phyloP scores from a whole-genome alignment of 2,329 filamentous ascomycete genomes.

The Colletotrichum cuscutae region DNA sequence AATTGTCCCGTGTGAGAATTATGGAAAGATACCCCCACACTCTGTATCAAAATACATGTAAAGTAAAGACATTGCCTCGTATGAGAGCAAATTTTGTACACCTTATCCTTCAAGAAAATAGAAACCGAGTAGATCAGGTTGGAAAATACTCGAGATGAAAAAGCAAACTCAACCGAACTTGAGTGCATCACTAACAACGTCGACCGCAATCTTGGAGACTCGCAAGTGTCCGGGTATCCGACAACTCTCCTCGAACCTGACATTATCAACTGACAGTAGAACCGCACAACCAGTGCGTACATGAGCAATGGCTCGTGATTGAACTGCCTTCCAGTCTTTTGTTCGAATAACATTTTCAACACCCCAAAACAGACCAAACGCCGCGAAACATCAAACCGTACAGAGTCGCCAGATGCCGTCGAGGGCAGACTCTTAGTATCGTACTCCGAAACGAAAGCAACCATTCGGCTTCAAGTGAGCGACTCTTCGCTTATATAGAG shows the following conservation, averaged over 20 bases:
- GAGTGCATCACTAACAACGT: neutral
- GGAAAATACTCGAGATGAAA: neutral
- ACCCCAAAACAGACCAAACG: conserved; percentile 11
- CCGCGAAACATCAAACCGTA: conserved; percentile 14
- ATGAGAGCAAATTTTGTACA: conserved; percentile 22
- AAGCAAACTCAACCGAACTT: conserved; percentile 1
- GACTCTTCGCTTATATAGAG: conserved; percentile 16
- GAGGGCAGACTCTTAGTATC: conserved; percentile 22
- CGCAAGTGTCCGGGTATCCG: conserved; percentile 9
- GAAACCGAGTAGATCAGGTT: neutral
- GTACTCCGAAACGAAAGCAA: conserved; percentile 23
- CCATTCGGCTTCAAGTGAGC: conserved; percentile 2
- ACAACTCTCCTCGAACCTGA: conserved; percentile 2
- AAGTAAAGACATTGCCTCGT: neutral
- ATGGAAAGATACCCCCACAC: conserved; percentile 32
- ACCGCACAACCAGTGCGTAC: conserved; percentile 9
- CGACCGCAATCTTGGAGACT: neutral
- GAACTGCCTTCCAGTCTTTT: neutral
- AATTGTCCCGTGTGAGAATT: conserved; percentile 1
- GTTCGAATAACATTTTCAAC: conserved; percentile 8
- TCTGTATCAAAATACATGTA: conserved; percentile 25
- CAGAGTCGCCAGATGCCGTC: conserved; percentile 8
- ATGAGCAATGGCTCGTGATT: neutral
- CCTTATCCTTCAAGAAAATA: conserved; percentile 8
- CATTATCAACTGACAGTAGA: conserved; percentile 15